Evolutionary conservation across 495 filamentous ascomycete genomes (phyloP).

Genomic region (Trichoderma virens): DNA sequence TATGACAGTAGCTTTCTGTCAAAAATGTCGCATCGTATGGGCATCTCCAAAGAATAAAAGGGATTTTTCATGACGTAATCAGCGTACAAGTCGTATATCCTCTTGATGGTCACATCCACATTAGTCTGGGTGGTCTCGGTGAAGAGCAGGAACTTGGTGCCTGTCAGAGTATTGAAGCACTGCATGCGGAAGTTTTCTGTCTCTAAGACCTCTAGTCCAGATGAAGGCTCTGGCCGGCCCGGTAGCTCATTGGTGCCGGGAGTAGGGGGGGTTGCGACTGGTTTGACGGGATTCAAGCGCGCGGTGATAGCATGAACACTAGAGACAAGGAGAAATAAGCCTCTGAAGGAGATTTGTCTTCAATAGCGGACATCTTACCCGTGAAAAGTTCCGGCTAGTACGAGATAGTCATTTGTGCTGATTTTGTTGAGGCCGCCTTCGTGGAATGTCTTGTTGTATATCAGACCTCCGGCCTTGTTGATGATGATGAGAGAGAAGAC

Average conservation of each 20-base stretch:
- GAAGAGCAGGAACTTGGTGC: conserved; percentile 91
- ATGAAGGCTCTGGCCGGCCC: conserved; percentile 46
- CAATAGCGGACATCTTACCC: conserved; percentile 46
- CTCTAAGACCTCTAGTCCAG: conserved; percentile 86
- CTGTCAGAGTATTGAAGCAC: conserved; percentile 90
- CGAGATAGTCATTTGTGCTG: conserved; percentile 87
- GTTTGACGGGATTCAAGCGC: conserved; percentile 57
- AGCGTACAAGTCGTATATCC: conserved; percentile 88
- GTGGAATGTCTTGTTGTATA: conserved; percentile 91
- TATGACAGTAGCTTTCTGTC: conserved; percentile 74
- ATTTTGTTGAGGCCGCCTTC: conserved; percentile 72
- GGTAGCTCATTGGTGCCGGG: conserved; percentile 22
- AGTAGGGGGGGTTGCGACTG: conserved; percentile 27
- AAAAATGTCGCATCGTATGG: conserved; percentile 87
- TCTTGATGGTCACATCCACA: conserved; percentile 69
- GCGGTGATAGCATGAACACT: conserved; percentile 89
- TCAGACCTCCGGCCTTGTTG: conserved; percentile 93
- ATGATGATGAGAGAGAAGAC: conserved; percentile 93
- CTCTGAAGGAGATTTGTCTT: conserved; percentile 10
- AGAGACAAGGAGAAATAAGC: conserved; percentile 11
- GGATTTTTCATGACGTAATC: conserved; percentile 99
- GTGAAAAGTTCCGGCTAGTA: conserved; percentile 97
- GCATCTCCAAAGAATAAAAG: conserved; percentile 97
- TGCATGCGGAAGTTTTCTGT: conserved; percentile 85
- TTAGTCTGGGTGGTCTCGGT: conserved; percentile 87